phyloP scores from a whole-genome alignment of 164 flowering plant genomes.

The Pachysandra terminalis region DNA sequence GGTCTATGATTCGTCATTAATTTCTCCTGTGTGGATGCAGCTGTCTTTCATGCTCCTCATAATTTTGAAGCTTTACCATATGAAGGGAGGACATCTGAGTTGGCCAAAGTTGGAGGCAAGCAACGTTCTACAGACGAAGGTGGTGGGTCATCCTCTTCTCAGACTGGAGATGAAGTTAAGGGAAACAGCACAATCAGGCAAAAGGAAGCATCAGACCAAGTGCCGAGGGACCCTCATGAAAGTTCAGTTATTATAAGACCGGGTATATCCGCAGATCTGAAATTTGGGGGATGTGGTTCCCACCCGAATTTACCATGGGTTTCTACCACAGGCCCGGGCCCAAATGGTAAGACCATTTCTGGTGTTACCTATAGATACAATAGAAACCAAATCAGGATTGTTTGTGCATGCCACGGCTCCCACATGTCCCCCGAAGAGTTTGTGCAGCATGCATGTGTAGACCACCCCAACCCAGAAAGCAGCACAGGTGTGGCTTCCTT shows the following conservation, averaged over 20 bases:
- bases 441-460: constrained; percentile 74
- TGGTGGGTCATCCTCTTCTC: constrained; percentile 37
- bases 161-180: constrained; percentile 39
- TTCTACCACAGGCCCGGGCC: constrained; percentile 78
- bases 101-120: constrained; percentile 43
- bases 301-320: constrained; percentile 96
- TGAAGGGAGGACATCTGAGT: constrained; percentile 38
- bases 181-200: too few species aligned
- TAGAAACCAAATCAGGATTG: constrained; percentile 67
- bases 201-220: too few species aligned
- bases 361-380: constrained; percentile 83
- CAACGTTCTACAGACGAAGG: constrained; percentile 48
- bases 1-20: not conserved
- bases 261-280: constrained; percentile 68
- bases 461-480: constrained; percentile 35
- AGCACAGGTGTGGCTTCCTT: constrained; percentile 36
- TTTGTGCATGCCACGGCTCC: constrained; percentile 92
- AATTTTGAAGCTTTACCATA: constrained; percentile 34
- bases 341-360: constrained; percentile 83
- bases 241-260: constrained; percentile 86
- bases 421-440: constrained; percentile 94
- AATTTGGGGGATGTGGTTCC: constrained; percentile 90
- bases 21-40: constrained; percentile 13
- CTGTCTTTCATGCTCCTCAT: constrained; percentile 10
- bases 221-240: too few species aligned